phyloP scores from a whole-genome alignment of 345 rosid genomes.

The Rhodamnia rubescens region DNA sequence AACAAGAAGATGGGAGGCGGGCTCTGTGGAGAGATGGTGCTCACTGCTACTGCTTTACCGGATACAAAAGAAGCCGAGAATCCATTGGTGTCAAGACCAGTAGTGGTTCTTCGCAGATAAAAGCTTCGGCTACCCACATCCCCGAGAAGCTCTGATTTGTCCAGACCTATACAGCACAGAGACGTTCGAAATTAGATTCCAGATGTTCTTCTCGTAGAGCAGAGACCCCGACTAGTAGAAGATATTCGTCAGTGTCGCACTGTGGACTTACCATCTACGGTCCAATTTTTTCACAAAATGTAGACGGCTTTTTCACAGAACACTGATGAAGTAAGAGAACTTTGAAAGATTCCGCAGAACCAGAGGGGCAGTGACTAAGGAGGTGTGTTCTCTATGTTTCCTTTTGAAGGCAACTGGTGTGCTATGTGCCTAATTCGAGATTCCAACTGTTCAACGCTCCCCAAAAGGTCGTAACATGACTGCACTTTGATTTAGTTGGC shows the following conservation, averaged over 20 bases:
- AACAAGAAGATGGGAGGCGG: slow-evolving; percentile 21
- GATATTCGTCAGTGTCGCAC: background rate
- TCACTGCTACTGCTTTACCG: background rate
- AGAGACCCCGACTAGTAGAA: background rate
- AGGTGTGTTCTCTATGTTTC: background rate
- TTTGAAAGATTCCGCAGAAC: background rate
- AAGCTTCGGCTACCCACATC: slow-evolving; percentile 70
- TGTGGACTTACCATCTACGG: background rate
- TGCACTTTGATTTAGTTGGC: background rate
- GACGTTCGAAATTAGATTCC: background rate
- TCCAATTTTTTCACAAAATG: background rate
- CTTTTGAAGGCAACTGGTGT: background rate
- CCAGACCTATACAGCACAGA: slow-evolving; percentile 34
- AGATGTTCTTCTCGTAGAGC: background rate
- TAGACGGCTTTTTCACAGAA: background rate
- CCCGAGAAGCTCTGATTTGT: slow-evolving; percentile 47
- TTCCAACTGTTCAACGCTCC: background rate
- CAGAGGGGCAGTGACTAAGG: background rate
- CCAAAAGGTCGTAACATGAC: background rate
- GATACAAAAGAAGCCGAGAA: slow-evolving; percentile 8
- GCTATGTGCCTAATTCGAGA: background rate
- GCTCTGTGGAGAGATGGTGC: slow-evolving; percentile 7
- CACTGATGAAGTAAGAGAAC: background rate
- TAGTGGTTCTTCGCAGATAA: slow-evolving; percentile 43
- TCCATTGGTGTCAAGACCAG: slow-evolving; percentile 10